Conservation (phyloP, 129 eudicot genomes). For the Flaveria brownii region DNA sequence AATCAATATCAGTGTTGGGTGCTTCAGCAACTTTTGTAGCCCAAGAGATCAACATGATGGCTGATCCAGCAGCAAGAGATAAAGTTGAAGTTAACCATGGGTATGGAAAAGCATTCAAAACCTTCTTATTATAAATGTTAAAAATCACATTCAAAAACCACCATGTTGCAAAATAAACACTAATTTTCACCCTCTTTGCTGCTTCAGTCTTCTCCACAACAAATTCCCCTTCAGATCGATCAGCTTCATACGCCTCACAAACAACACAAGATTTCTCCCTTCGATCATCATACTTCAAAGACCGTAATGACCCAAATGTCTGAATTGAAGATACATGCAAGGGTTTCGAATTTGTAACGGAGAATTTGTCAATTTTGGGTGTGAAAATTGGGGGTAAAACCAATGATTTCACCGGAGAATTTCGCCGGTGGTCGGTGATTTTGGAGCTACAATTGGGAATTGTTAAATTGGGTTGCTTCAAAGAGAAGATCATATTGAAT, state of each 20-base stretch:
- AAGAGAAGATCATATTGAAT: constrained; percentile 47
- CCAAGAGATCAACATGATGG: constrained; percentile 62
- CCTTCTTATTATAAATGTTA: constrained; percentile 68
- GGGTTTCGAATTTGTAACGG: constrained; percentile 35
- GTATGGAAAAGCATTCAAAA: constrained; percentile 63
- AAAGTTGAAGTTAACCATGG: constrained; percentile 73
- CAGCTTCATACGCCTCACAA: constrained; percentile 59
- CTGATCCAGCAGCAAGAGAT: constrained; percentile 70
- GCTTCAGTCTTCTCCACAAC: constrained; percentile 35
- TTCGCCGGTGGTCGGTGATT: constrained; percentile 30
- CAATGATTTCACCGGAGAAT: constrained; percentile 28
- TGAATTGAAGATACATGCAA: constrained; percentile 37
- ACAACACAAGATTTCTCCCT: not conserved
- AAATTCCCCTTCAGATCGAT: constrained; percentile 36
- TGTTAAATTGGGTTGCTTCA: constrained; percentile 40
- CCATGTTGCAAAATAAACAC: constrained; percentile 68
- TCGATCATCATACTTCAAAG: not conserved
- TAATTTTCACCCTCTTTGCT: constrained; percentile 54
- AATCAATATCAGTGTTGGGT: constrained; percentile 60
- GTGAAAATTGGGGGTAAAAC: constrained; percentile 31
- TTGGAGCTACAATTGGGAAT: constrained; percentile 22
- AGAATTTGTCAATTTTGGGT: constrained; percentile 23
- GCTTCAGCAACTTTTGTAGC: constrained; percentile 55
- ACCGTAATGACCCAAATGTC: constrained; percentile 13
- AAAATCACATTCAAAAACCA: constrained; percentile 67